These are phyloP conservation scores for Fusarium sororula DNA, from an alignment of 2,329 filamentous ascomycete genomes.

Conservation along the genomic window DNA sequence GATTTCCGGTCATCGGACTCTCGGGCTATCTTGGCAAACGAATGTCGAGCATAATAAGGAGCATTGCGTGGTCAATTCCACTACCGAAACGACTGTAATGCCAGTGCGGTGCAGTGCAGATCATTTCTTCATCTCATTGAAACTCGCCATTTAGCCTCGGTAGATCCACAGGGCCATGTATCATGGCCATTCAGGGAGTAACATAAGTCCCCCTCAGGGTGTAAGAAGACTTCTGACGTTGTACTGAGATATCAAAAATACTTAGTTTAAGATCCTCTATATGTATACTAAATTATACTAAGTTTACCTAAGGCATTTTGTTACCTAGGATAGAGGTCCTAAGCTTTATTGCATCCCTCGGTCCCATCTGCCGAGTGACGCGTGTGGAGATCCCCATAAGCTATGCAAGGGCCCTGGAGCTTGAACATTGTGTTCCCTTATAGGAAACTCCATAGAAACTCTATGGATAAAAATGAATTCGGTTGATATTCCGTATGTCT, in stretches of 20 bases:
- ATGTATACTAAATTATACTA: too few species aligned
- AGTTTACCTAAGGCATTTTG: too few species aligned
- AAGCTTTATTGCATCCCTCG: too few species aligned
- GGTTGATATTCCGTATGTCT: rapidly evolving
- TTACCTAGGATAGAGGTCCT: too few species aligned
- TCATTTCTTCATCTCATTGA: background rate
- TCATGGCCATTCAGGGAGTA: too few species aligned
- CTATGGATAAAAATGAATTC: rapidly evolving
- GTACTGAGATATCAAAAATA: too few species aligned
- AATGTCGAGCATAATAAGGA: background rate
- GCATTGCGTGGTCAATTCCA: background rate
- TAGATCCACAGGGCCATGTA: background rate
- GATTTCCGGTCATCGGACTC: background rate
- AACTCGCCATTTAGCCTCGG: background rate
- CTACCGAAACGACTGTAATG: background rate
- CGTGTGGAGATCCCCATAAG: background rate
- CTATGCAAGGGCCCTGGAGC: background rate
- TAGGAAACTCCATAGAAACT: too few species aligned
- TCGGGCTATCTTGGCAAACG: background rate
- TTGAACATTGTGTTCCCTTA: rapidly evolving
- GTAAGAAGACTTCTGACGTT: too few species aligned
- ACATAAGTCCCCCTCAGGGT: too few species aligned
- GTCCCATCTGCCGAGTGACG: too few species aligned
- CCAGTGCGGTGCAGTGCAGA: background rate
- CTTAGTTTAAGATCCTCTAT: too few species aligned